Evolutionary conservation across 306 rosid genomes (phyloP).

Genomic region (Dalbergia cochinchinensis): DNA sequence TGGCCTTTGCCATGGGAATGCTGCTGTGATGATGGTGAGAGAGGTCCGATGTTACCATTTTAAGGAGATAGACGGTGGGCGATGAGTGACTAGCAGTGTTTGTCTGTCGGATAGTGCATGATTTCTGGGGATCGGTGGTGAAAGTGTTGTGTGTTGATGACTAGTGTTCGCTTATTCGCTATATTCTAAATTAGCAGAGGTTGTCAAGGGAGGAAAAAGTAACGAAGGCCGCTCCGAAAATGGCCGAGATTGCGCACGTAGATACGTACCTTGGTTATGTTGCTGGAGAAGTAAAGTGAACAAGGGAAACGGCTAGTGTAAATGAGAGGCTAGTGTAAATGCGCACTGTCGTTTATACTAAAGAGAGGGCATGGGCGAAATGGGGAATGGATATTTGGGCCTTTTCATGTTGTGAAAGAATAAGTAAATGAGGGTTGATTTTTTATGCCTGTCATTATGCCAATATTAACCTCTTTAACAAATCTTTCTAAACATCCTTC

Average conservation of each 20-base stretch:
- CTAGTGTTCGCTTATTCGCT: background rate
- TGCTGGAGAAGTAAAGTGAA: background rate
- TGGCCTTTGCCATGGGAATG: slow-evolving; percentile 60
- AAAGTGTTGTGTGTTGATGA: background rate
- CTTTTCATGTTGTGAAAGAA: background rate
- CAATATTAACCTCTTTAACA: no score
- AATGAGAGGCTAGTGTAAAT: background rate
- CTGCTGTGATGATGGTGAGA: slow-evolving; percentile 12
- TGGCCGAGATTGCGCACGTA: background rate
- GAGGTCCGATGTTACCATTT: slow-evolving; percentile 60
- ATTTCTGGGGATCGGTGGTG: slow-evolving; percentile 15
- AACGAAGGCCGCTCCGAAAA: background rate
- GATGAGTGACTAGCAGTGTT: background rate
- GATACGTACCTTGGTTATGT: no score
- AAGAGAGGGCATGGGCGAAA: background rate
- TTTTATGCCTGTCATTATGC: background rate
- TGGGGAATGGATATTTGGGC: background rate
- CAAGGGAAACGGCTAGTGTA: background rate
- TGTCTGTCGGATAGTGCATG: background rate
- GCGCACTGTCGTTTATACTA: slow-evolving; percentile 41
- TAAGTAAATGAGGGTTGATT: background rate
- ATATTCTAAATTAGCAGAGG: slow-evolving; percentile 23
- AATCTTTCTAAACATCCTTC: no score
- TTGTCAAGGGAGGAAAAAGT: background rate
- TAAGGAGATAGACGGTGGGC: background rate